Evolutionary conservation across 2,329 filamentous ascomycete genomes (phyloP), one percentile per base, ranked within the genome.

Genomic region (Ophiostoma pallidulum): DNA sequence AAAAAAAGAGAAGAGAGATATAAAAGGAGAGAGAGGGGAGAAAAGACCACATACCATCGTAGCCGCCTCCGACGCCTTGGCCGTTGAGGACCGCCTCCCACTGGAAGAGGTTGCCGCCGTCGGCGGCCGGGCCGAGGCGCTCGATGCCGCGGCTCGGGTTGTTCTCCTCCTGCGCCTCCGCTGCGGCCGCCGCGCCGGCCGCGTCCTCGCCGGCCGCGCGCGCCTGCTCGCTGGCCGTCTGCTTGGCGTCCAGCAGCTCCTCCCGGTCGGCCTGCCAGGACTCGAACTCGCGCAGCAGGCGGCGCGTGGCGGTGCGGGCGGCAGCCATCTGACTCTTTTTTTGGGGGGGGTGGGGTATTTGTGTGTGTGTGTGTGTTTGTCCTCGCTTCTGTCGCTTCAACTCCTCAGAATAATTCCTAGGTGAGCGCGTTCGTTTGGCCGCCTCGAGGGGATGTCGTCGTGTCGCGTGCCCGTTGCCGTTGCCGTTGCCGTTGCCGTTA

Each of bases 61-160:
- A 80, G 9, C 77, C 77, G 26, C 59, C 61, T 2, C 74, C 75
- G 19, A 80, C 60, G 16, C 70, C 76, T 48, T 65, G 63, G n/a
- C 77, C 78, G 55, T 77, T 78, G 47, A 82, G 69, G 45, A 82
- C 75, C 24, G 76, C 71, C 62, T 78, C 71, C 75, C 78, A 80
- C 41, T 61, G 62, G 52, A 80, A 64, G 47, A 82, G 61, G 58
- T 78, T 70, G n/a, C 69, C 70, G 51, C 77, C 75, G 53, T 60
- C 61, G 18, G 14, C 47, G 32, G 70, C 66, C 19, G 77, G 75
- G 0, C 74, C 75, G 4, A 82, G 72, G 12, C 77, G 69, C 65
- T 80, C 75, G 54, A 82, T 75, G 38, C 76, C 76, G 39, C 47
- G 45, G 52, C 51, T 49, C 4, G 47, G 32, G 47, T 49, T 50